Base-by-base conservation (phyloP, 305 asterid genomes). In the Fraxinus albicans region DNA sequence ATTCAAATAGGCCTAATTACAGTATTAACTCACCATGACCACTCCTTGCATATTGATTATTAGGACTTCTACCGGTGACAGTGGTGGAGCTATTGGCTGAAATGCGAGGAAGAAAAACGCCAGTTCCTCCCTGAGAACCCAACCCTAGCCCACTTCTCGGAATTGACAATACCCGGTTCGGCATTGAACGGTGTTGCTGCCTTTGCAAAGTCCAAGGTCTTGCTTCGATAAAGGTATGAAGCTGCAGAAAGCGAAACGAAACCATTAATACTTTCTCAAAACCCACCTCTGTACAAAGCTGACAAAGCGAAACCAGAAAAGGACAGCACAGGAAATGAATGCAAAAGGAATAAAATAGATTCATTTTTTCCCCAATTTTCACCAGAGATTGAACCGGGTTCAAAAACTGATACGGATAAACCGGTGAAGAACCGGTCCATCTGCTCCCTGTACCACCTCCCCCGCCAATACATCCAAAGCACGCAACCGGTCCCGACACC, bases 81-180 rank as follows among this genome's bases (percentile, higher is more conserved):
- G 82, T 15, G 19, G 76, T 21, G 31, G 70, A 50, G 6, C 76
- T 34, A 73, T 47, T 34, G 74, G 19, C 67, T 15, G 84, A 76
- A 53, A 70, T 17, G 19, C 82, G 81, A 13, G 88, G 88, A 4
- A 86, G 83, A 25, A 86, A 86, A 29, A 86, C 86, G 27, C 88
- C 88, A 38, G 88, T 85, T 21, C 88, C 86, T 19, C 86, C 87
- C 79, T 60, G 76, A 80, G 53, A 17, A 55, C 74, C 65, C 50
- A 1, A 36, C 31, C 44, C 21, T 36, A 58, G 5, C 23, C 76
- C 78, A 1, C 38, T 9, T n/a, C 79, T 73, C 27, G 42, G 73
- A 73, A 74, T 50, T 35, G 86, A 80, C 1, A 27, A 72, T 70
- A 58, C 35, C 86, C 85, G 83, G 83, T 80, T 86, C 77, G 44